Evolutionary conservation across 306 rosid genomes (phyloP), one percentile per base, ranked within the genome.

Genomic region (Pachyrhizus erosus): DNA sequence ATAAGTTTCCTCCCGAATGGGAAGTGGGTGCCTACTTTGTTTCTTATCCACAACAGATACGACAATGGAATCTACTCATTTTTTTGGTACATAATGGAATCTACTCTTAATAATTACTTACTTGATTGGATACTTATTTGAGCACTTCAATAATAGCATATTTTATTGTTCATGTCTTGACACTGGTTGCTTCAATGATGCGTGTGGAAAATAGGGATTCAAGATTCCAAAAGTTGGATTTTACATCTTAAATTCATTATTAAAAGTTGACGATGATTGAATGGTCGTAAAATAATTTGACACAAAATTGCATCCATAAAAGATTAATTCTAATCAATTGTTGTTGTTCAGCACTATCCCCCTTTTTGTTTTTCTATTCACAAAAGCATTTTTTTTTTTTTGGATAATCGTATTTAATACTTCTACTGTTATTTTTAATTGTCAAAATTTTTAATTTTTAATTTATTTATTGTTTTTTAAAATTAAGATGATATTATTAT

Each of bases 151-250:
- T 37, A 27, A 15, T 10, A 43, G 58, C 85, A 20, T 17, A 57
- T 42, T 73, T 75, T 67, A 49, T 55, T 45, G 18, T 54, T 26
- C 17, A 45, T 2, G 58, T 48, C 8, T 1, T 3, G 62, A 40
- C 73, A 27, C 24, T 57, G 51, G 37, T 71, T 57, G 57, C 29
- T 69, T 43, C 51, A 37, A 60, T 21, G 14, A 52, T 51, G 39
- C 77, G 42, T 66, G 57, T 76, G 82, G 54, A 68, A 55, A 46
- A 17, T 40, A 11, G n/a, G 46, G 65, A 14, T 77, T 64, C 57
- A 8, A 51, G 27, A 66, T 73, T 64, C 75, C 34, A 52, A 52
- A 65, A 18, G 15, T 51, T 54, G 23, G 75, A 75, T 67, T 57
- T 18, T 27, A 54, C 7, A 52, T 39, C 0, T 7, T 65, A 8